Conservation (phyloP, 1,139 yeast genomes). For the Sugiyamaella neomexicana region DNA sequence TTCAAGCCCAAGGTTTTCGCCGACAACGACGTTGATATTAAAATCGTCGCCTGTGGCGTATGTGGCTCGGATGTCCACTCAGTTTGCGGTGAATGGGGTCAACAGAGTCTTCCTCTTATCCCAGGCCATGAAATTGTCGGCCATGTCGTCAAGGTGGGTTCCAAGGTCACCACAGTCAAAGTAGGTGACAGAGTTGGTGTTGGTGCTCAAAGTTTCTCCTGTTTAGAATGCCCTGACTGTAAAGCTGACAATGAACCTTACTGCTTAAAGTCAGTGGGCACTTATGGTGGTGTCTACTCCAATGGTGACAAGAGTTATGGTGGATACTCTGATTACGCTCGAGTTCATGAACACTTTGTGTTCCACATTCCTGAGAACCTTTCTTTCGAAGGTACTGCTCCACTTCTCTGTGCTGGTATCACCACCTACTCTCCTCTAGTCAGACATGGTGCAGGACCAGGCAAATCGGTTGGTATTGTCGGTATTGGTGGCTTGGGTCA, state of each 20-base stretch:
- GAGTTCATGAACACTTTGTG: conserved; percentile 54
- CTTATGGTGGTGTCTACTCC: conserved; percentile 16
- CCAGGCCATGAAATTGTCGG: conserved; percentile 77
- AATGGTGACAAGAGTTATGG: conserved; percentile 47
- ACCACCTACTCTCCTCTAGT: conserved; percentile 60
- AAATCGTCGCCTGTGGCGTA: conserved; percentile 55
- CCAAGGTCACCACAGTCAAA: conserved; percentile 49
- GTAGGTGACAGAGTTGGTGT: conserved; percentile 49
- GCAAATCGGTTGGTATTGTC: conserved; percentile 50
- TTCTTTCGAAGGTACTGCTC: conserved; percentile 44
- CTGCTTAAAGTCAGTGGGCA: conserved; percentile 16
- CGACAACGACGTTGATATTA: conserved; percentile 44
- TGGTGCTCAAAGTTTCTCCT: conserved; percentile 47
- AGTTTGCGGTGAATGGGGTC: conserved; percentile 46
- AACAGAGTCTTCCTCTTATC: conserved; percentile 32
- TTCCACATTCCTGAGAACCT: conserved; percentile 59
- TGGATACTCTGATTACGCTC: conserved; percentile 59
- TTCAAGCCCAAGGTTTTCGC: conserved; percentile 19
- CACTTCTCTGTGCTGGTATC: conserved; percentile 67
- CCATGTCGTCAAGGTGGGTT: conserved; percentile 62
- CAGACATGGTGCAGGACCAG: conserved; percentile 52
- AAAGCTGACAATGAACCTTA: conserved; percentile 19
- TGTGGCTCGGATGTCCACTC: conserved; percentile 63
- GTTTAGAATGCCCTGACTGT: conserved; percentile 19
- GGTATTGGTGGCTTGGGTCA: conserved; percentile 63